Percentiles rank a stretch among this genome's conserved stretches.
Evolutionary conservation across 495 filamentous ascomycete genomes (phyloP).

Genomic region (Penicillium turbatum): DNA sequence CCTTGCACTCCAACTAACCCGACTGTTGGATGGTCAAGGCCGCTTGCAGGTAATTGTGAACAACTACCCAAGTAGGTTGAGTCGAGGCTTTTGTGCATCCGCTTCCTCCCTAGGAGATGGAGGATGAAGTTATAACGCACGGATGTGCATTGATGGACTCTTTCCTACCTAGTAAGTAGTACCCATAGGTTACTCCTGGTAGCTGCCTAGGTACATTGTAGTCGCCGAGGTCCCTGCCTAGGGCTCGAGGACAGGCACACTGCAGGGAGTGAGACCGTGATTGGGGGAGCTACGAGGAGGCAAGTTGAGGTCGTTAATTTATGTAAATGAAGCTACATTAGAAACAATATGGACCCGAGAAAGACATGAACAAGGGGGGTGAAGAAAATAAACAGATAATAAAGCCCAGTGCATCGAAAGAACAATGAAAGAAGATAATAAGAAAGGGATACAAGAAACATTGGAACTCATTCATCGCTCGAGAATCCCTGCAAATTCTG

Average conservation of each 20-base stretch:
- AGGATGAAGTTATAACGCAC: not conserved
- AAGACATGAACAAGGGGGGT: conserved; percentile 19
- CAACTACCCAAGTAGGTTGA: conserved; percentile 17
- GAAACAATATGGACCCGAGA: conserved; percentile 29
- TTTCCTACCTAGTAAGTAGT: not conserved
- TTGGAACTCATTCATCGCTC: conserved; percentile 20
- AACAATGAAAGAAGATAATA: conserved; percentile 1
- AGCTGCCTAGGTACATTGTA: not conserved
- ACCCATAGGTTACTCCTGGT: not conserved
- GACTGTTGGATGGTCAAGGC: not conserved
- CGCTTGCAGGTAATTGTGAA: conserved; percentile 10
- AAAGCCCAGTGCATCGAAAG: conserved; percentile 1
- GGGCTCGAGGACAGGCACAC: conserved; percentile 11
- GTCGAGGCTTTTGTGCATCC: conserved; percentile 12
- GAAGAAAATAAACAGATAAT: conserved; percentile 6
- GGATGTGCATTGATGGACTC: not conserved
- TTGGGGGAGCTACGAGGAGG: not conserved
- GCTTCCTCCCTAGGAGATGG: not conserved
- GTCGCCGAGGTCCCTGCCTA: conserved; percentile 1
- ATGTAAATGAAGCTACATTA: conserved; percentile 23
- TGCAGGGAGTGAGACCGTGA: not conserved
- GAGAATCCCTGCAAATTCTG: conserved; percentile 13
- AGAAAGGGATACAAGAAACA: conserved; percentile 8
- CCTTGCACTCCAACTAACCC: conserved; percentile 10
- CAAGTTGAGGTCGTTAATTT: conserved; percentile 11